These are phyloP conservation scores for Trichoderma citrinoviride DNA, from an alignment of 2,329 filamentous ascomycete species.

Conservation along the genomic window DNA sequence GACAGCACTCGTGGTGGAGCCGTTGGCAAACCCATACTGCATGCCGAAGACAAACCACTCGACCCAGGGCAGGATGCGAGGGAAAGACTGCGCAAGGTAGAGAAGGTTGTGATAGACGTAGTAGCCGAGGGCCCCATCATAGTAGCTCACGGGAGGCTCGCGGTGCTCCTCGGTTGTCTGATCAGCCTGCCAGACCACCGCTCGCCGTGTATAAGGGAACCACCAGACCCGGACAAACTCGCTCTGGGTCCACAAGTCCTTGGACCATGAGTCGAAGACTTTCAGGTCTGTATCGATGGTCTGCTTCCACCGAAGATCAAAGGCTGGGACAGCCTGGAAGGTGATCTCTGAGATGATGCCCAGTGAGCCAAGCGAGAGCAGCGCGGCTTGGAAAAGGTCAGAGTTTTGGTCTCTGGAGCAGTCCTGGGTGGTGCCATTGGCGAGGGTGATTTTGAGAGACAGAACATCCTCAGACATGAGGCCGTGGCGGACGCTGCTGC, in stretches of 20 bases:
- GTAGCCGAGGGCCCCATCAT: conserved; percentile 78
- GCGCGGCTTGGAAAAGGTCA: conserved; percentile 82
- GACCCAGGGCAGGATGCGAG: conserved; percentile 77
- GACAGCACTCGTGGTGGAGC: conserved; percentile 66
- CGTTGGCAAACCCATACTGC: conserved; percentile 87
- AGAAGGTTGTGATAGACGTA: conserved; percentile 91
- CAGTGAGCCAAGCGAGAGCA: conserved; percentile 83
- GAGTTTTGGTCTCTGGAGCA: conserved; percentile 69
- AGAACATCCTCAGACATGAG: conserved; percentile 77
- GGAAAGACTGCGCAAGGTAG: conserved; percentile 73
- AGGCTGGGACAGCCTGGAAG: conserved; percentile 74
- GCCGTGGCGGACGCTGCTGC: conserved; percentile 79
- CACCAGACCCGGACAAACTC: conserved; percentile 97
- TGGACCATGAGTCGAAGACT: conserved; percentile 70
- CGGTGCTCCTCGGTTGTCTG: conserved; percentile 63
- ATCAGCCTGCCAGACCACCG: conserved; percentile 86
- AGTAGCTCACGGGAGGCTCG: conserved; percentile 67
- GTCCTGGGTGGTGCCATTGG: conserved; percentile 69
- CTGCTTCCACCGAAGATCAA: conserved; percentile 85
- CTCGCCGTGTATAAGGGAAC: conserved; percentile 87
- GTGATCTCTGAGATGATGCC: conserved; percentile 90
- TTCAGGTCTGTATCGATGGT: conserved; percentile 67
- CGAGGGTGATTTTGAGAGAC: conserved; percentile 74
- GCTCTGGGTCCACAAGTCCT: conserved; percentile 73
- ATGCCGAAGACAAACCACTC: conserved; percentile 98